These are phyloP conservation scores for Lotmaria passim DNA, from an alignment of 208 protist genomes.

Conservation along the genomic window DNA sequence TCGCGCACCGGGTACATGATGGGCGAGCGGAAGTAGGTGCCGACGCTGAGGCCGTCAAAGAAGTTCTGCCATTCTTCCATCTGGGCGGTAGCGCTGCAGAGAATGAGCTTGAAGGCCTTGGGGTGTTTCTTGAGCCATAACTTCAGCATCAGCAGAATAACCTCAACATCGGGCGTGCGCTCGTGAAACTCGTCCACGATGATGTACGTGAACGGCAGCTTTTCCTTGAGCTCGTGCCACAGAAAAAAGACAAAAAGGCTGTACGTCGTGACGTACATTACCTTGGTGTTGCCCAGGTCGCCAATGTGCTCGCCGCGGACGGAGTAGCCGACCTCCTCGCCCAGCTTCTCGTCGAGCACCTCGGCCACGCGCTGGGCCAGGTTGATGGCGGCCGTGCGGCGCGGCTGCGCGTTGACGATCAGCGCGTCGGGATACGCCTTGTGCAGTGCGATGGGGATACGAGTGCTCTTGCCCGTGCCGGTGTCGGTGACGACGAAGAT, in stretches of 20 bases:
- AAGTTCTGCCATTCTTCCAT: slow-evolving; percentile 79
- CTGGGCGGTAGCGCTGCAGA: slow-evolving; percentile 92
- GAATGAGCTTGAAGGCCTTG: slow-evolving; percentile 77
- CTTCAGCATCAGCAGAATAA: slow-evolving; percentile 90
- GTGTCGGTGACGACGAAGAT: slow-evolving; percentile 90
- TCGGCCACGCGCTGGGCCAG: slow-evolving; percentile 70
- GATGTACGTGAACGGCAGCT: slow-evolving; percentile 83
- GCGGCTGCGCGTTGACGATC: slow-evolving; percentile 80
- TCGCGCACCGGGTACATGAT: slow-evolving; percentile 75
- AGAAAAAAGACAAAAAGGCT: slow-evolving; percentile 85
- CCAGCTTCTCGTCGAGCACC: slow-evolving; percentile 52
- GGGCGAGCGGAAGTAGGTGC: slow-evolving; percentile 62
- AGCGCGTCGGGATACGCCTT: slow-evolving; percentile 39
- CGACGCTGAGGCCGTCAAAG: slow-evolving; percentile 76
- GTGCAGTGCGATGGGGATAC: slow-evolving; percentile 80
- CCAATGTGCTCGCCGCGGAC: slow-evolving; percentile 82
- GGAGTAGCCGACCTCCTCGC: slow-evolving; percentile 75
- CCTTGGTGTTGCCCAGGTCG: slow-evolving; percentile 65
- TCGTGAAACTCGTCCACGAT: slow-evolving; percentile 96
- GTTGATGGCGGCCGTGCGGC: slow-evolving; percentile 82
- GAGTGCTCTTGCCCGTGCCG: slow-evolving; percentile 88
- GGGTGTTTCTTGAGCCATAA: slow-evolving; percentile 68
- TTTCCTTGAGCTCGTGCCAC: slow-evolving; percentile 50
- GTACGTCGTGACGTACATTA: slow-evolving; percentile 92
- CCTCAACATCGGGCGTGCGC: slow-evolving; percentile 93